Conservation (phyloP, 208 protist genomes). For the Leishmania gerbilli region DNA sequence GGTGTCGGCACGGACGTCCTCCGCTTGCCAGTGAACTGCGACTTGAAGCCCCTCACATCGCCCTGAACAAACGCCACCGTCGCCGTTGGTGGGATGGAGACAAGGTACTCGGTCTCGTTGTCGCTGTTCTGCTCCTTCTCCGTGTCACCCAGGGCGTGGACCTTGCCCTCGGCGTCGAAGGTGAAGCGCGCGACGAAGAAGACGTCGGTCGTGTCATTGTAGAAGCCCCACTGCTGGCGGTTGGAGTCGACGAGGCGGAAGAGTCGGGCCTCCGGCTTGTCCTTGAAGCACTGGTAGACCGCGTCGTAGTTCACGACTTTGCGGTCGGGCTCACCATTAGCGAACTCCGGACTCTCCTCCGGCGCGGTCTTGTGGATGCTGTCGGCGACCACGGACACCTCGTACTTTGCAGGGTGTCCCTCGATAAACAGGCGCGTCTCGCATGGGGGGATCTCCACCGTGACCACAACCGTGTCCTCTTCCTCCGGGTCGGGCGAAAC, state of each 20-base stretch:
- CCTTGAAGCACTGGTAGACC: slow-evolving; percentile 69
- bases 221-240: slow-evolving; percentile 55
- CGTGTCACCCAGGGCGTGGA: slow-evolving; percentile 11
- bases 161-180: slow-evolving; percentile 20
- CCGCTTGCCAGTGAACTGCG: slow-evolving; percentile 43
- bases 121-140: slow-evolving; percentile 39
- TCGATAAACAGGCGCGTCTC: slow-evolving; percentile 60
- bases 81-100: slow-evolving; percentile 37
- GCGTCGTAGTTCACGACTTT: slow-evolving; percentile 49
- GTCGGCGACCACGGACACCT: slow-evolving; percentile 58
- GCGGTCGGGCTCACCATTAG: slow-evolving; percentile 50
- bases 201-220: slow-evolving; percentile 52
- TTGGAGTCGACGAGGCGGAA: slow-evolving; percentile 69
- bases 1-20: background rate
- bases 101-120: slow-evolving; percentile 26
- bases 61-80: slow-evolving; percentile 60
- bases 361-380: slow-evolving; percentile 38
- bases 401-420: slow-evolving; percentile 59
- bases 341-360: slow-evolving; percentile 54
- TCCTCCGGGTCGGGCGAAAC: slow-evolving; percentile 47
- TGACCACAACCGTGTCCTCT: slow-evolving; percentile 43
- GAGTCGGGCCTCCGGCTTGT: slow-evolving; percentile 62
- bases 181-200: slow-evolving; percentile 20
- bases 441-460: slow-evolving; percentile 57
- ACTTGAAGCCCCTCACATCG: slow-evolving; percentile 47